Conservation (phyloP, 1,139 yeast species). For the Hyphopichia wangnamkhiaoensis region DNA sequence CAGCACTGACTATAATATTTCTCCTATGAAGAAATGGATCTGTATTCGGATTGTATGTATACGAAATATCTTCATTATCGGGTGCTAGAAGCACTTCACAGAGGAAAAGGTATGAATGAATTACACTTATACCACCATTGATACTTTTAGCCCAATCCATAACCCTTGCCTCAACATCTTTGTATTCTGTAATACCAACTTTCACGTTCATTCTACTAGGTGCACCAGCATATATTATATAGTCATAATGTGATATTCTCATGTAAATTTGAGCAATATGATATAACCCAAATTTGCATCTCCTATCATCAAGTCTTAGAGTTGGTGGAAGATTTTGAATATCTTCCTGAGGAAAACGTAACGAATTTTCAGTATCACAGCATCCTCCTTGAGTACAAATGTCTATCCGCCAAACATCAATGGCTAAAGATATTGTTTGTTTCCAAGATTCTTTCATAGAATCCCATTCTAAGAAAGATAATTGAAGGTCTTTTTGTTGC, state of each 20-base stretch:
- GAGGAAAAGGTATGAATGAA: conserved; percentile 58
- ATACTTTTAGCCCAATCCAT: conserved; percentile 42
- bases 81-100: conserved; percentile 60
- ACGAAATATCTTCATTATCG: conserved; percentile 29
- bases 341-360: conserved; percentile 11
- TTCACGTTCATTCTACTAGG: conserved; percentile 75
- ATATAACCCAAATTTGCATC: conserved; percentile 55
- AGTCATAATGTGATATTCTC: conserved; percentile 66
- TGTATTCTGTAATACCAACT: conserved; percentile 52
- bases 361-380: conserved; percentile 25
- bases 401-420: conserved; percentile 56
- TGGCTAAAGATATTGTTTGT: conserved; percentile 60
- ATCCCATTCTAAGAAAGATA: conserved; percentile 23
- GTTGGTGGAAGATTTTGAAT: conserved; percentile 2
- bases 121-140: conserved; percentile 37
- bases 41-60: conserved; percentile 2
- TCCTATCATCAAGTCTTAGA: conserved; percentile 23
- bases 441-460: conserved; percentile 21
- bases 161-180: conserved; percentile 48
- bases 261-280: conserved; percentile 70
- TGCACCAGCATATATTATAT: conserved; percentile 73
- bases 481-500: conserved; percentile 67
- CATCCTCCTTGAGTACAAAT: conserved; percentile 31
- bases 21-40: conserved; percentile 8
- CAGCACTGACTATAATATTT: conserved; percentile 4